Evolutionary conservation across 2,329 filamentous ascomycete genomes (phyloP), one percentile per base, ranked within the genome.

Genomic region (Nannizzia gypsea): DNA sequence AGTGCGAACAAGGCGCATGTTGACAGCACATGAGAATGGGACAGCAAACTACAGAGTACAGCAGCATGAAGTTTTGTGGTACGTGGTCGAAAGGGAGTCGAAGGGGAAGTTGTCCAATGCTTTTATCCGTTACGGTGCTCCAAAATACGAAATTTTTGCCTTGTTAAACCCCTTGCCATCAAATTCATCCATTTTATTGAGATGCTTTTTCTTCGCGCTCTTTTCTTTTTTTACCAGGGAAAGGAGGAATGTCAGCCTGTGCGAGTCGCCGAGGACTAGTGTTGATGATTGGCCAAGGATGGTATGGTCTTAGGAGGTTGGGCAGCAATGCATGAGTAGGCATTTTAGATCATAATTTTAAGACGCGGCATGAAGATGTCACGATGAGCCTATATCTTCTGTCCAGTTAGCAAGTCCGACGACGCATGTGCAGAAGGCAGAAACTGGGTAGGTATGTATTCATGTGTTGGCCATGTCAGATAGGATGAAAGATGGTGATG

Each of bases 401-500:
- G 8, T 28, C 15, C 26, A 54, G 50, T 54, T 54, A 54, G 50
- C 50, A 34, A 34, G 13, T 24, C 20, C 20, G 52, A 40, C n/a
- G 20, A 38, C 26, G 11, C 38, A 50, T 15, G 40, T 2, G 2
- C 9, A 13, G n/a, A n/a, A 28, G 15, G 24, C 11, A 15, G n/a
- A 36, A 1, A 34, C 3, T 42, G n/a, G 13, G 5, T 40, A 3
- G 2, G 38, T 44, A 13, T 58, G 20, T 42, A 11, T n/a, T 20
- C 3, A 2, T n/a, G 56, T 42, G 56, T 34, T 54, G 50, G 28
- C 50, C 50, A 54, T 54, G 4, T 63, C 59, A 63, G 59, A 60
- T 38, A 48, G 59, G 57, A 36, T 66, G 66, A 68, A 68, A 67
- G 67, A 68, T 67, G 66, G 60, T 64, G 56, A 61, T 58, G 38